These are phyloP conservation scores for Rehmannia glutinosa DNA, from an alignment of 257 asterid genomes.

Conservation along the genomic window DNA sequence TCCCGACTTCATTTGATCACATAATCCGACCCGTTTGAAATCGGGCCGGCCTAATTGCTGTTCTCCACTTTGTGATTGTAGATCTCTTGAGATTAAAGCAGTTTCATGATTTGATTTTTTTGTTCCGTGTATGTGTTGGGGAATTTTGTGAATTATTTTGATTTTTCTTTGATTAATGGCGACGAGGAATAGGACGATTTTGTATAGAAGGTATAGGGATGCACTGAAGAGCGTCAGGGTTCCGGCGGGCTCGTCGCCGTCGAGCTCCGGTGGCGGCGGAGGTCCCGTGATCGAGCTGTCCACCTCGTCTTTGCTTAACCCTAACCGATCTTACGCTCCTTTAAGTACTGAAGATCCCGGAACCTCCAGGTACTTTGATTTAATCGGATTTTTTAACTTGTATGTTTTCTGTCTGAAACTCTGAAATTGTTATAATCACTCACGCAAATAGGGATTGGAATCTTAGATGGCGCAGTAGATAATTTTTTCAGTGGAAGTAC, in stretches of 20 bases:
- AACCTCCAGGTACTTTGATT: constrained; percentile 41
- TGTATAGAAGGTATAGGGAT: constrained; percentile 84
- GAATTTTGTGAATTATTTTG: background rate
- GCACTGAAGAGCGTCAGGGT: constrained; percentile 85
- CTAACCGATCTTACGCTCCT: constrained; percentile 40
- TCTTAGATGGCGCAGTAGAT: too few species aligned
- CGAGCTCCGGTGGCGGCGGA: constrained; percentile 50
- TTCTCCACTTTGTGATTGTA: background rate
- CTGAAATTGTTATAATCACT: too few species aligned
- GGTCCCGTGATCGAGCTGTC: constrained; percentile 93
- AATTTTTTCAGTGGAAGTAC: too few species aligned
- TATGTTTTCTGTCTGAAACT: too few species aligned
- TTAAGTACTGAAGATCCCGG: constrained; percentile 50
- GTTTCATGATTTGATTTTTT: background rate
- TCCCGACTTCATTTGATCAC: background rate
- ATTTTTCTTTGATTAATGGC: constrained; percentile 46
- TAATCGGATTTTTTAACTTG: too few species aligned
- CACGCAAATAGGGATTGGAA: too few species aligned
- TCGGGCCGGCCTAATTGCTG: background rate
- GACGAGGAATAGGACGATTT: constrained; percentile 81
- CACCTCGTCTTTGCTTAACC: constrained; percentile 75
- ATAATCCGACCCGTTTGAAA: background rate
- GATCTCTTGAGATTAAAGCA: background rate
- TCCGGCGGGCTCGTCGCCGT: constrained; percentile 59
- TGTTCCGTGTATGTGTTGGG: constrained; percentile 1